These are phyloP conservation scores for Daldinia decipiens DNA, from an alignment of 495 filamentous ascomycete genomes.

Conservation along the genomic window DNA sequence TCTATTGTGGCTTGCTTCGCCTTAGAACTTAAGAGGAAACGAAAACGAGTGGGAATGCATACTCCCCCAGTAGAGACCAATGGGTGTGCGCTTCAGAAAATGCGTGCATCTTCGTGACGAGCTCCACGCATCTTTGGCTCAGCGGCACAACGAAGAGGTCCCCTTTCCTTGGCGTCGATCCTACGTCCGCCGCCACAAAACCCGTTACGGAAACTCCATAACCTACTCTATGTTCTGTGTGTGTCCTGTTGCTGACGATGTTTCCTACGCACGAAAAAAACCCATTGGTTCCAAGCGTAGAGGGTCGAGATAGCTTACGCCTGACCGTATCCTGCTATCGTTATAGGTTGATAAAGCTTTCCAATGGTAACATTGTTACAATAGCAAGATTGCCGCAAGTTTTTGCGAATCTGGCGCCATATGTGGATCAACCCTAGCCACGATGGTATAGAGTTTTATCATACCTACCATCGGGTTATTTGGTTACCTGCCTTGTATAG, in stretches of 20 bases:
- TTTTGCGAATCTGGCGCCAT: conserved; percentile 46
- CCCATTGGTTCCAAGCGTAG: conserved; percentile 29
- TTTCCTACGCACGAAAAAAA: conserved; percentile 34
- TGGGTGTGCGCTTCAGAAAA: conserved; percentile 33
- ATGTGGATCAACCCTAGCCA: conserved; percentile 37
- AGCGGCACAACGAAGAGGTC: conserved; percentile 36
- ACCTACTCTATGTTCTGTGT: conserved; percentile 21
- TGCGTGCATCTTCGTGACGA: conserved; percentile 37
- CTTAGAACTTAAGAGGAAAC: conserved; percentile 22
- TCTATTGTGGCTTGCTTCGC: conserved; percentile 44
- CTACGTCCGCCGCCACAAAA: conserved; percentile 43
- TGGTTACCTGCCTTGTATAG: conserved; percentile 48
- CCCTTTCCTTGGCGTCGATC: conserved; percentile 44
- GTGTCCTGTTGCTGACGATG: conserved; percentile 35
- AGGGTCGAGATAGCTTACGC: conserved; percentile 22
- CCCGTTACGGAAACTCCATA: conserved; percentile 44
- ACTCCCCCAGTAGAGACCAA: conserved; percentile 21
- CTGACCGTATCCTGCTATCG: conserved; percentile 34
- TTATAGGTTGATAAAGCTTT: conserved; percentile 32
- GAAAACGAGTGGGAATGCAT: conserved; percentile 24
- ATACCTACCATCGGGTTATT: conserved; percentile 44
- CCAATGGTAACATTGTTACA: conserved; percentile 44
- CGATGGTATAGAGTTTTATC: conserved; percentile 37
- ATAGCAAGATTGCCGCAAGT: conserved; percentile 45
- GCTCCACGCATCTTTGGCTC: conserved; percentile 37